These are phyloP conservation scores for Oryza brachyantha DNA, from an alignment of 176 grass and related monocot genomes.

Conservation along the genomic window DNA sequence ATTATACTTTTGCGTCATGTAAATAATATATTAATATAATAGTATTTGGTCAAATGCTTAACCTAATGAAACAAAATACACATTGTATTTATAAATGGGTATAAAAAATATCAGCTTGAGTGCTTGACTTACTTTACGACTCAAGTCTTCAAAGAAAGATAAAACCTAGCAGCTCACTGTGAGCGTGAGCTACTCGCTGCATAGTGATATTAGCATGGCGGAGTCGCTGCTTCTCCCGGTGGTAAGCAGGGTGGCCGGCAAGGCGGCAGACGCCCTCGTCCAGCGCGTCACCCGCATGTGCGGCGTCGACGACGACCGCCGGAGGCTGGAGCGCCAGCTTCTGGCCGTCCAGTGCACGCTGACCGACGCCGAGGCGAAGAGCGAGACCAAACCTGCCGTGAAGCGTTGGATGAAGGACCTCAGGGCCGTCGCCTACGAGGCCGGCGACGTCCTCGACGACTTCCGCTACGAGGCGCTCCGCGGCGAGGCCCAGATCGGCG, in stretches of 20 bases:
- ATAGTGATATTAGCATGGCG: neutral
- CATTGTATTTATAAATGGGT: too few relatives aligned
- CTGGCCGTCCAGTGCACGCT: neutral
- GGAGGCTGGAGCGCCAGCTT: neutral
- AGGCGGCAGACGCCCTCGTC: neutral
- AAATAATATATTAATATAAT: too few relatives aligned
- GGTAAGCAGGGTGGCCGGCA: neutral
- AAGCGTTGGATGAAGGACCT: conserved; percentile 17
- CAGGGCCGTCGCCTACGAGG: conserved; percentile 19
- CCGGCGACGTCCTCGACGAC: neutral
- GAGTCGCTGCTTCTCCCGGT: conserved; percentile 1
- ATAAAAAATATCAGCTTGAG: too few relatives aligned
- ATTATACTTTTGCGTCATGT: too few relatives aligned
- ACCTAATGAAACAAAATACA: too few relatives aligned
- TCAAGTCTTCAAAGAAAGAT: too few relatives aligned
- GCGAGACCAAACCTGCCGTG: neutral
- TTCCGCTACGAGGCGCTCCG: neutral
- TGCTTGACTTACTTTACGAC: too few relatives aligned
- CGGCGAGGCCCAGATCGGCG: neutral
- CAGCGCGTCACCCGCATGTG: neutral
- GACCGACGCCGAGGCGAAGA: neutral
- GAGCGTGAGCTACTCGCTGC: too few relatives aligned
- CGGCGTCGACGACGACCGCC: neutral
- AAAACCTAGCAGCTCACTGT: too few relatives aligned
- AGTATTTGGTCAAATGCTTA: too few relatives aligned